Evolutionary conservation across 257 asterid genomes (phyloP).

Genomic region (Plantago ovata): DNA sequence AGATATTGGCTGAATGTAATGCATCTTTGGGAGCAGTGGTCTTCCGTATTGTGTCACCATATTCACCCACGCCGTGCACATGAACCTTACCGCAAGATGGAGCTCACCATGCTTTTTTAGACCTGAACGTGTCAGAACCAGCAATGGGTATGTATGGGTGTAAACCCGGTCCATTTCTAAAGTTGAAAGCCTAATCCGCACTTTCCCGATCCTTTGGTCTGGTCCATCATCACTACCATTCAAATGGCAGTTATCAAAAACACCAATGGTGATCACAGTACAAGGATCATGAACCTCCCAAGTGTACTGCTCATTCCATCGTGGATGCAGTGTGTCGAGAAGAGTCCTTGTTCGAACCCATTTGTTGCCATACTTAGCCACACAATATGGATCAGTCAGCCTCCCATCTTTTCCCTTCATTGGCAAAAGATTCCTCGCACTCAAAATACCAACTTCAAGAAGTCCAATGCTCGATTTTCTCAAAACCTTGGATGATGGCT

Average conservation of each 20-base stretch:
- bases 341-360: slow-evolving; percentile 93
- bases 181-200: slow-evolving; percentile 82
- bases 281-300: slow-evolving; percentile 94
- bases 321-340: slow-evolving; percentile 62
- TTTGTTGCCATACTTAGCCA: slow-evolving; percentile 94
- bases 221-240: slow-evolving; percentile 56
- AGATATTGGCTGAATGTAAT: slow-evolving; percentile 74
- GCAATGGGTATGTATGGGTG: slow-evolving; percentile 71
- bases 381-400: slow-evolving; percentile 80
- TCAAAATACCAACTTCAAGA: slow-evolving; percentile 80
- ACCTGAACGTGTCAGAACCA: slow-evolving; percentile 72
- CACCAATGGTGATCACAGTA: slow-evolving; percentile 82
- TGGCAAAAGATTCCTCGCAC: slow-evolving; percentile 63
- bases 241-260: slow-evolving; percentile 76
- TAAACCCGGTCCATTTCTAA: slow-evolving; percentile 73
- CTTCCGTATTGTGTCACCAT: slow-evolving; percentile 79
- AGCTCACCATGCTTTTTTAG: slow-evolving; percentile 84
- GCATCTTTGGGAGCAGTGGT: slow-evolving; percentile 93
- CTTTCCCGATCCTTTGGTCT: slow-evolving; percentile 87
- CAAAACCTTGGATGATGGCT: slow-evolving; percentile 63
- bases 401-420: slow-evolving; percentile 82
- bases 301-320: slow-evolving; percentile 95
- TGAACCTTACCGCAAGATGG: slow-evolving; percentile 79
- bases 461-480: slow-evolving; percentile 73
- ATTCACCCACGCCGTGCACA: slow-evolving; percentile 84